Evolutionary conservation across 768 basidiomycete genomes (phyloP), one percentile per base, ranked within the genome.

Genomic region (Lenzites betulinus): DNA sequence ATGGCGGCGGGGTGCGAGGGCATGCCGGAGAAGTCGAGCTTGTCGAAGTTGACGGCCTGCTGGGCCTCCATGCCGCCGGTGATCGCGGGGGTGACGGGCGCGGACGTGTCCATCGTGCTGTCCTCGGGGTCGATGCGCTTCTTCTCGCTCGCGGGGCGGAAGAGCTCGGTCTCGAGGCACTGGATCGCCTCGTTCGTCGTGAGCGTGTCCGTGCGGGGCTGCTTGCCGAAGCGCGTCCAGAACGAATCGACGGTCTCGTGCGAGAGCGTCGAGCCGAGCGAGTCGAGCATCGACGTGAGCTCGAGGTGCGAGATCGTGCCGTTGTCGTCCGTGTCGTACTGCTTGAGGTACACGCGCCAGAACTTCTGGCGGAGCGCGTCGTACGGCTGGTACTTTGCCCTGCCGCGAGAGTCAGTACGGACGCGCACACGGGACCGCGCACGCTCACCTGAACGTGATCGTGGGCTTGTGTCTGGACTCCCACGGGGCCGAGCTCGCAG

Each of bases 301-400:
- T 98, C 97, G 56, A 95, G 77, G 62, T 88, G 87, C 0, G 93
- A 94, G 41, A 95, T 75, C 1, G 81, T 71, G 22, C 77, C 76
- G 0, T 87, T 90, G 62, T 95, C 92, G 73, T 95, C 94, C 0
- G 87, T 82, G 66, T 97, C 95, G 74, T 98, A 98, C 65, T 95
- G 90, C 51, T 83, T 83, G 41, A 96, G 82, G 72, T 93, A 95
- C 64, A 91, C 87, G 1, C 86, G 79, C 95, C 95, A 97, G 79
- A 95, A 95, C 2, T 84, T 85, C 68, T 94, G 93, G 0, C 93
- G 90, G 9, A 96, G 82, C 16, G 92, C 90, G 60, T 88, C 92
- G 69, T 98, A 99, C 0, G 97, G 93, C 70, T 97, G 94, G 74
- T 94, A 99, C 74, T 90, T 96, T 11, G 95, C 96, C 23, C 92